Percentiles rank a stretch among this genome's conserved stretches.
These are phyloP conservation scores for Thielaviopsis ethacetica DNA, from an alignment of 2,329 filamentous ascomycete species.

Conservation along the genomic window DNA sequence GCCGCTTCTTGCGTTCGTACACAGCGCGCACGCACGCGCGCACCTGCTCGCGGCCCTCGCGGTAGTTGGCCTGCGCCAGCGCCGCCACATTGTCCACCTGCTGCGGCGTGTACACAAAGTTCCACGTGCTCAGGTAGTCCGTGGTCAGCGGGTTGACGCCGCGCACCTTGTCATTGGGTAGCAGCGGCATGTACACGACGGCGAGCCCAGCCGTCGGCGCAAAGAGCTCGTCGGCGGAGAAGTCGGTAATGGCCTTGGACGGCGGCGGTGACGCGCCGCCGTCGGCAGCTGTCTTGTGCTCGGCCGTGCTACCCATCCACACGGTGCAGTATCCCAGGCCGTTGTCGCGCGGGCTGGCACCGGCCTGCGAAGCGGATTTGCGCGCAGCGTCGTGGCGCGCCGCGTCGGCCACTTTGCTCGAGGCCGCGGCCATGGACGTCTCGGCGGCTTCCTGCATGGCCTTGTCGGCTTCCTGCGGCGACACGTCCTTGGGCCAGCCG, in stretches of 20 bases:
- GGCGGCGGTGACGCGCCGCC: constrained; percentile 35
- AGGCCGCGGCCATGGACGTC: constrained; percentile 48
- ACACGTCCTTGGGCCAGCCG: constrained; percentile 60
- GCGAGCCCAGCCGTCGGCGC: constrained; percentile 65
- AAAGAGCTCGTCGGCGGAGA: constrained; percentile 46
- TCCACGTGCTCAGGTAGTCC: constrained; percentile 93
- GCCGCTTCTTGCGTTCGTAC: constrained; percentile 75
- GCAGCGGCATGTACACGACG: constrained; percentile 78
- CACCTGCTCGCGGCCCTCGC: constrained; percentile 65
- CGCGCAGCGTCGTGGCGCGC: constrained; percentile 16
- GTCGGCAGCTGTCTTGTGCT: constrained; percentile 33
- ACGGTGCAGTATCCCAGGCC: constrained; percentile 83
- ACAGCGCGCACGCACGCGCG: constrained; percentile 68
- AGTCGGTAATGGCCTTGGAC: constrained; percentile 40
- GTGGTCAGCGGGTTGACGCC: constrained; percentile 69
- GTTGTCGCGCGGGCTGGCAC: constrained; percentile 16
- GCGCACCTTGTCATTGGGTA: constrained; percentile 64
- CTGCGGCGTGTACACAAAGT: constrained; percentile 86
- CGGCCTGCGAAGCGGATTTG: neutral
- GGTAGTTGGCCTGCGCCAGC: constrained; percentile 73
- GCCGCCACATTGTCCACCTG: constrained; percentile 74
- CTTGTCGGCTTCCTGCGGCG: constrained; percentile 15
- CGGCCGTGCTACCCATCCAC: constrained; percentile 77
- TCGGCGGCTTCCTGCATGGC: constrained; percentile 43
- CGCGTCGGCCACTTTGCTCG: constrained; percentile 46